Base-by-base conservation (phyloP, 768 basidiomycete genomes). In the Podaxis sp. region DNA sequence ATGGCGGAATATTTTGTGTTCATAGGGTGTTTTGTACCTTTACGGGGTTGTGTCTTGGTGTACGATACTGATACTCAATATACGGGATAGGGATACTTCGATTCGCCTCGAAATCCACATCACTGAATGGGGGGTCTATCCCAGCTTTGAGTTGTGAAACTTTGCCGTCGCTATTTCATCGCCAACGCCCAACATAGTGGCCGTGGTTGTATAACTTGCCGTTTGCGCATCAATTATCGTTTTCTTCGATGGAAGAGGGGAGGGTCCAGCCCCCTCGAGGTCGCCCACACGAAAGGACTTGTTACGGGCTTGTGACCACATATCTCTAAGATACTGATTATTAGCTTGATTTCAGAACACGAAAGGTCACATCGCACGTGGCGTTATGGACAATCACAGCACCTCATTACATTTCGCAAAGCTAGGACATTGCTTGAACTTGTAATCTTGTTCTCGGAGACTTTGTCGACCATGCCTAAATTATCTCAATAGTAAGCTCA, bases 1-100 rank as follows among this genome's bases (percentile, higher is more conserved):
- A 8, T 93, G 91, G 91, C 86, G 84, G 76, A 89, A 79, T 70
- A 74, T 82, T 11, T 69, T 84, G 63, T 74, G 74, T 30, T 61
- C 65, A 36, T 67, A 61, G 56, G 19, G 5, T 11, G 33, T 39
- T 12, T 11, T 26, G 24, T 58, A 33, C 30, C 5, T 4, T 40
- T 42, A 9, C 30, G 33, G 8, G 33, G 8, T 33, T 33, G 2
- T 33, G 33, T 33, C 33, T 33, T 33, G 33, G 48, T 57, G 17
- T 38, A 51, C 6, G 46, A 36, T 24, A 51, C 7, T 12, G 22
- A 51, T 24, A 24, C 24, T 12, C 7, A 28, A 3, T 51, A 3
- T 3, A 49, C 22, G 48, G 48, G 11, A 12, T 26, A 24, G 22
- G 26, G 7, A 51, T 24, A 51, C 24, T 24, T 24, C 5, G 24